Percentiles rank a stretch among this genome's conserved stretches.
Conservation (phyloP, 768 basidiomycete species). For the Mycena galericulata region DNA sequence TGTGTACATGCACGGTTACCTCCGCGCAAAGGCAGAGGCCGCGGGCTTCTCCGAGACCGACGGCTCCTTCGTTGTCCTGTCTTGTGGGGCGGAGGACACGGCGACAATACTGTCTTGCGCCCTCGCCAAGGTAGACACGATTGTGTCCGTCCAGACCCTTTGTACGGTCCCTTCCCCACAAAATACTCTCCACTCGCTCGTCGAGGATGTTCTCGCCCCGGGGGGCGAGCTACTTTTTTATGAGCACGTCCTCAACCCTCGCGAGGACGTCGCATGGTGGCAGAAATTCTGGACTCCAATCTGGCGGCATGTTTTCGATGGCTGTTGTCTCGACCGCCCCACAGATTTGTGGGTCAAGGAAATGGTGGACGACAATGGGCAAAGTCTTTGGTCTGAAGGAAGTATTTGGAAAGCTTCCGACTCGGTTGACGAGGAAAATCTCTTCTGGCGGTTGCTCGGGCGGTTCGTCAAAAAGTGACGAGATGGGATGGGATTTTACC, state of each 20-base stretch:
- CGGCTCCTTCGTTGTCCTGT: constrained; percentile 67
- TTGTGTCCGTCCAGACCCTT: constrained; percentile 74
- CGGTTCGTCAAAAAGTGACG: constrained; percentile 60
- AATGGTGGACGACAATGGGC: constrained; percentile 44
- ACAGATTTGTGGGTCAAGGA: constrained; percentile 60
- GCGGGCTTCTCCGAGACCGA: constrained; percentile 66
- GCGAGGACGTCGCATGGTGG: constrained; percentile 73
- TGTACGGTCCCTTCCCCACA: constrained; percentile 73
- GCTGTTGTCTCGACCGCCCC: constrained; percentile 72
- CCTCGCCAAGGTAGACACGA: constrained; percentile 59
- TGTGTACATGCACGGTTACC: constrained; percentile 66
- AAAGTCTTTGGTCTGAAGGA: constrained; percentile 61
- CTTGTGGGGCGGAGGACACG: constrained; percentile 74
- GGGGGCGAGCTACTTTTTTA: constrained; percentile 74
- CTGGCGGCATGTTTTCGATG: constrained; percentile 70
- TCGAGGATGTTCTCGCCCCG: constrained; percentile 66
- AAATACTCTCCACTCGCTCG: constrained; percentile 57
- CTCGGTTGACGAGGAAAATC: constrained; percentile 59
- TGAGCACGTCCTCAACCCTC: constrained; percentile 73
- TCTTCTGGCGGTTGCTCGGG: constrained; percentile 73
- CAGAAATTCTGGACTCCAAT: constrained; percentile 78
- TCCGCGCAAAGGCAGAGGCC: constrained; percentile 60
- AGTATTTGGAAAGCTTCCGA: constrained; percentile 59
- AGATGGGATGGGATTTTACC: too few relatives aligned
- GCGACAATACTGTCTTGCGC: constrained; percentile 57